Conservation (phyloP, 2,329 filamentous ascomycete species). For the Epichloe festucae region DNA sequence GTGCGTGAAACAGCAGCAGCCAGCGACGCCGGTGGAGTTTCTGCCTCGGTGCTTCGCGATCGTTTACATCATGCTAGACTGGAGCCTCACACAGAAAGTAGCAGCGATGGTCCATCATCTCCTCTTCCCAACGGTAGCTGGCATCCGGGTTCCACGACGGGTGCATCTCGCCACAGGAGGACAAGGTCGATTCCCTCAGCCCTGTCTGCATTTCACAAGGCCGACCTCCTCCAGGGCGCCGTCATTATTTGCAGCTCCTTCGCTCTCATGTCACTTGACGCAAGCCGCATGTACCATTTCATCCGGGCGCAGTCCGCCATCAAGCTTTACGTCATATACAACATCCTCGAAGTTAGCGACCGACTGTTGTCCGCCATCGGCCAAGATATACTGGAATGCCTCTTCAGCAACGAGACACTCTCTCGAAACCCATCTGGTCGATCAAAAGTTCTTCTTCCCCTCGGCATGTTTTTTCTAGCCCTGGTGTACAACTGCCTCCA, state of each 20-base stretch:
- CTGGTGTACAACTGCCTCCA: slow-evolving; percentile 81
- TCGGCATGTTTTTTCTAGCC: slow-evolving; percentile 83
- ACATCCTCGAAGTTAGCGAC: slow-evolving; percentile 87
- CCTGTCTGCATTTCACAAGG: slow-evolving; percentile 81
- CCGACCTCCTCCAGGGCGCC: slow-evolving; percentile 81
- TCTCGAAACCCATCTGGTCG: slow-evolving; percentile 78
- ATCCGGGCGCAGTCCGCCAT: slow-evolving; percentile 94
- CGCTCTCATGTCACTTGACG: slow-evolving; percentile 81
- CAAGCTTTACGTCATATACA: slow-evolving; percentile 98
- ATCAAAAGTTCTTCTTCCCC: slow-evolving; percentile 77
- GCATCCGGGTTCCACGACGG: slow-evolving; percentile 16
- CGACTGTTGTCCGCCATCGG: slow-evolving; percentile 81
- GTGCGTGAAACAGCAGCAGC: slow-evolving; percentile 15
- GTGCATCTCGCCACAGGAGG: slow-evolving; percentile 49
- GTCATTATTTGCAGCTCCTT: slow-evolving; percentile 78
- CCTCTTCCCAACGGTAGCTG: slow-evolving; percentile 10
- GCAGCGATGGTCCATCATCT: slow-evolving; percentile 4
- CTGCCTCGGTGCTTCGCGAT: slow-evolving; percentile 5
- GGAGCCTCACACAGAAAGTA: slow-evolving; percentile 1
- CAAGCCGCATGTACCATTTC: slow-evolving; percentile 95
- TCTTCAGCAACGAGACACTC: slow-evolving; percentile 86
- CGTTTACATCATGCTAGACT: not conserved
- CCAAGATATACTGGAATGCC: slow-evolving; percentile 89
- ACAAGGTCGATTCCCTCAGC: slow-evolving; percentile 77
- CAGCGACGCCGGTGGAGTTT: slow-evolving; percentile 4